Conservation (phyloP, 2,329 filamentous ascomycete species). For the Magnaporthiopsis incrustans region DNA sequence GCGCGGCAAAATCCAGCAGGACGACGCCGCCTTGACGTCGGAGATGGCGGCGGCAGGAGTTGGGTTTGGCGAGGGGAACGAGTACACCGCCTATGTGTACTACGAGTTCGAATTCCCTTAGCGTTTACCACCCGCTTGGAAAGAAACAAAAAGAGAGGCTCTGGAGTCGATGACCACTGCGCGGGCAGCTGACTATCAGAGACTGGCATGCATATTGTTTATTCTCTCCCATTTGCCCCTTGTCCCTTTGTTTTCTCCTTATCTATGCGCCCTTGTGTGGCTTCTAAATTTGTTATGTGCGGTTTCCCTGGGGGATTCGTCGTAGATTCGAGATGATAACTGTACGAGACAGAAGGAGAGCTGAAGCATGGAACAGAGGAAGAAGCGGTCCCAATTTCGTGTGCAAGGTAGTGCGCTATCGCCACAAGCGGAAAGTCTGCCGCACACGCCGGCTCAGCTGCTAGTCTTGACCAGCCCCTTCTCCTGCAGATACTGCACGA, state of each 20-base stretch:
- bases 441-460: background rate
- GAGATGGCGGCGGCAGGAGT: constrained; percentile 76
- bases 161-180: background rate
- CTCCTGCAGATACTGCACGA: constrained; percentile 68
- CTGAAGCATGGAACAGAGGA: too few relatives aligned
- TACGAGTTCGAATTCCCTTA: constrained; percentile 80
- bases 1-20: constrained; percentile 83
- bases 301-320: too few relatives aligned
- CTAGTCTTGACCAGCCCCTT: constrained; percentile 42
- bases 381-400: too few relatives aligned
- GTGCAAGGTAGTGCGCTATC: too few relatives aligned
- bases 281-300: background rate
- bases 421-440: too few relatives aligned
- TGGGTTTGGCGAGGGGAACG: constrained; percentile 60
- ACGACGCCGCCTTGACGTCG: constrained; percentile 69
- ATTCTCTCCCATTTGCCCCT: background rate
- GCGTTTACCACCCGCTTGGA: background rate
- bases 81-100: constrained; percentile 95
- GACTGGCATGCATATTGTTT: background rate
- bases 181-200: background rate
- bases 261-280: background rate
- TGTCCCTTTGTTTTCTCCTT: background rate
- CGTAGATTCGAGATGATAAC: background rate
- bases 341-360: too few relatives aligned
- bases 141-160: background rate